Evolutionary conservation across 1,139 yeast species (phyloP).

Genomic region (Geotrichum siamense): DNA sequence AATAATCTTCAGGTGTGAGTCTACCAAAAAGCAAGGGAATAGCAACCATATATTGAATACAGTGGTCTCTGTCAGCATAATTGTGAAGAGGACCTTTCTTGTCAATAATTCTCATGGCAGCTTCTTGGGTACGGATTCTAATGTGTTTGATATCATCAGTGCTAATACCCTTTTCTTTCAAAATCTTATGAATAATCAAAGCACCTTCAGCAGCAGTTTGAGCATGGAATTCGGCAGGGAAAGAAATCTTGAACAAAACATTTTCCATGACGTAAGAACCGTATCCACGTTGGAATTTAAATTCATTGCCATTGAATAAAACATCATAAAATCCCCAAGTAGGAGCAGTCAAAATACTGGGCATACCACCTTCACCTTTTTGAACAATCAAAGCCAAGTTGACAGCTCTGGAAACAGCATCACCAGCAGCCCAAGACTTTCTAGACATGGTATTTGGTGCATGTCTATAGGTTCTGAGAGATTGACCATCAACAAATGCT

Average conservation of each 20-base stretch:
- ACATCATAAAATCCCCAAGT: conserved; percentile 61
- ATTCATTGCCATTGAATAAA: conserved; percentile 46
- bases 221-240: conserved; percentile 64
- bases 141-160: conserved; percentile 45
- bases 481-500: conserved; percentile 54
- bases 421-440: conserved; percentile 64
- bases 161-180: conserved; percentile 39
- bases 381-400: conserved; percentile 47
- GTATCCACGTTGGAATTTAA: conserved; percentile 46
- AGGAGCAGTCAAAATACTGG: conserved; percentile 48
- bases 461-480: conserved; percentile 53
- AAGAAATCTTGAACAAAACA: conserved; percentile 51
- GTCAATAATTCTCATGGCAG: conserved; percentile 52
- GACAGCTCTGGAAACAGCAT: conserved; percentile 54
- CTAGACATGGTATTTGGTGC: conserved; percentile 58
- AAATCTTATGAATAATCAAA: conserved; percentile 38
- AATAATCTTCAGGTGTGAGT: conserved; percentile 50
- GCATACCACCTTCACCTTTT: conserved; percentile 50
- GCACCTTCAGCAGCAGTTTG: conserved; percentile 59
- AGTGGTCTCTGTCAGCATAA: conserved; percentile 58
- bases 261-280: conserved; percentile 60
- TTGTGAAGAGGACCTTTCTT: conserved; percentile 52
- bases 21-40: conserved; percentile 49
- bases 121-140: conserved; percentile 51
- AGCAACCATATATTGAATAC: conserved; percentile 57